Evolutionary conservation across 331 rosid species (phyloP).

Genomic region (Stylosanthes scabra): DNA sequence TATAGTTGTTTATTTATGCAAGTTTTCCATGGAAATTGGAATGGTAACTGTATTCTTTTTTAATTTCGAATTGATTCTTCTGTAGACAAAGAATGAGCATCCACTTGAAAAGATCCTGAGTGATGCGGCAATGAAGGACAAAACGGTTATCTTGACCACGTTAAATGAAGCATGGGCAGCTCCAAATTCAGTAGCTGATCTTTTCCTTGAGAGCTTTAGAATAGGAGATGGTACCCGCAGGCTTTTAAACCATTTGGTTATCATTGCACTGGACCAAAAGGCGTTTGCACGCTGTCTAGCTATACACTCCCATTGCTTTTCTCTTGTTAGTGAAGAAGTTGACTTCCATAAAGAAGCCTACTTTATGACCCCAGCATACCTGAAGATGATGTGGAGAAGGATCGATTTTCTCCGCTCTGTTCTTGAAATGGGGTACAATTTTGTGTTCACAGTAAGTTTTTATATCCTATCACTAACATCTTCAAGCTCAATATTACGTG

Average conservation of each 20-base stretch:
- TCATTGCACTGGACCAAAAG: conserved; percentile 76
- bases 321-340: conserved; percentile 67
- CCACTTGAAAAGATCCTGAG: conserved; percentile 67
- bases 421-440: conserved; percentile 90
- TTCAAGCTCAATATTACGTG: conserved; percentile 27
- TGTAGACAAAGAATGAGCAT: conserved; percentile 62
- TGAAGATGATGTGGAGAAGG: conserved; percentile 98
- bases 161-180: conserved; percentile 97
- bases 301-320: conserved; percentile 74
- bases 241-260: conserved; percentile 85
- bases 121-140: conserved; percentile 77
- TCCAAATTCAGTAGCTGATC: conserved; percentile 79
- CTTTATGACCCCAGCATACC: conserved; percentile 85
- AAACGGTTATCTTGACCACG: conserved; percentile 88
- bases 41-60: conserved; percentile 3
- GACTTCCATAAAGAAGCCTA: conserved; percentile 81
- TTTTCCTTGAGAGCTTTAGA: conserved; percentile 92
- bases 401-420: conserved; percentile 86
- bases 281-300: conserved; percentile 82
- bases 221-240: conserved; percentile 67
- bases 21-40: conserved; percentile 14
- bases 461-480: conserved; percentile 36
- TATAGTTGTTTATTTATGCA: conserved; percentile 27
- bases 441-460: conserved; percentile 88
- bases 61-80: conserved; percentile 28